Conservation (phyloP, 495 filamentous ascomycete genomes). For the Lepidopterella palustris region DNA sequence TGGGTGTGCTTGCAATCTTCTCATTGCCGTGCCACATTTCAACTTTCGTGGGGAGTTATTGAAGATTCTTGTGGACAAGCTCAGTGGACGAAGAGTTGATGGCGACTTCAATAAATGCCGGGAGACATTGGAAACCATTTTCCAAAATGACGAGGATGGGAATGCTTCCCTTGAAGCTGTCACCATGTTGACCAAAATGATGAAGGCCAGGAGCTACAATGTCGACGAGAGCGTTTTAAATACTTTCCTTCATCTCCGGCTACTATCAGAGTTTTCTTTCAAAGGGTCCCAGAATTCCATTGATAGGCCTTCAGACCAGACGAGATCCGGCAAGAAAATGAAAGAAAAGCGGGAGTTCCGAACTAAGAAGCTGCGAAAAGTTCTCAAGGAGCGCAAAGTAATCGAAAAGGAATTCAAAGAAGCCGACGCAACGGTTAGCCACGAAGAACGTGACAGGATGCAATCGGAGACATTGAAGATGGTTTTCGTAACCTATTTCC, state of each 20-base stretch:
- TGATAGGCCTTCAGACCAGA: slow-evolving; percentile 49
- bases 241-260: slow-evolving; percentile 80
- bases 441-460: slow-evolving; percentile 86
- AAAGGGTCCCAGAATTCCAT: slow-evolving; percentile 72
- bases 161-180: slow-evolving; percentile 81
- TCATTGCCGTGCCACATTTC: slow-evolving; percentile 84
- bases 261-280: slow-evolving; percentile 77
- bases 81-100: slow-evolving; percentile 62
- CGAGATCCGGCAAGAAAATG: slow-evolving; percentile 50
- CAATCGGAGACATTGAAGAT: slow-evolving; percentile 92
- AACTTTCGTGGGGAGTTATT: slow-evolving; percentile 86
- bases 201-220: slow-evolving; percentile 73
- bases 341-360: slow-evolving; percentile 71
- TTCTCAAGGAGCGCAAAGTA: slow-evolving; percentile 72
- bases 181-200: slow-evolving; percentile 82
- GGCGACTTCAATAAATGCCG: slow-evolving; percentile 70
- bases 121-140: slow-evolving; percentile 71
- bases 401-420: slow-evolving; percentile 90
- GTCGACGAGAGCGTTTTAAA: slow-evolving; percentile 82
- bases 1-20: slow-evolving; percentile 71
- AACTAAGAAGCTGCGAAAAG: slow-evolving; percentile 67
- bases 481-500: slow-evolving; percentile 91
- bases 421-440: slow-evolving; percentile 81
- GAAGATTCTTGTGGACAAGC: slow-evolving; percentile 75
- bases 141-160: slow-evolving; percentile 83